A percentile compares a stretch with the other conserved stretches of the same genome.
phyloP scores from a whole-genome alignment of 2,329 filamentous ascomycete species.

The Stagonosporopsis cucurbitacearum region DNA sequence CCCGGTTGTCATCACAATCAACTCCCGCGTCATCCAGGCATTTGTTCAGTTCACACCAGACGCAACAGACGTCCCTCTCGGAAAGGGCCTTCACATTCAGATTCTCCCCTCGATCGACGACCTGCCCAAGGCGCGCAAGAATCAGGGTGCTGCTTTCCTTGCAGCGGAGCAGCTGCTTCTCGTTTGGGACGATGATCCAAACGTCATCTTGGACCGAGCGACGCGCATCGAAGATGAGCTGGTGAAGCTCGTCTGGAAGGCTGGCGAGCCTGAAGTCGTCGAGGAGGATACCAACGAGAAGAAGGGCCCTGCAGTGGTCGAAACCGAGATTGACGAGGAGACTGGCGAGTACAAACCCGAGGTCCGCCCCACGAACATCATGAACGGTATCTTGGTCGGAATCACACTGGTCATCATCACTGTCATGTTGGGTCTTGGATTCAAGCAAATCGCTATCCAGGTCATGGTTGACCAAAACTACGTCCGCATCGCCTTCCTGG shows the following conservation, averaged over 20 bases:
- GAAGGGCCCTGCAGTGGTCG: constrained; percentile 55
- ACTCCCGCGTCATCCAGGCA: constrained; percentile 79
- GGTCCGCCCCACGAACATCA: constrained; percentile 69
- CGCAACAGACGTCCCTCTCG: constrained; percentile 75
- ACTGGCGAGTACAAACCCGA: constrained; percentile 71
- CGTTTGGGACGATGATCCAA: constrained; percentile 80
- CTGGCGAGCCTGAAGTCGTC: constrained; percentile 59
- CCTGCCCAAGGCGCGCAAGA: constrained; percentile 72
- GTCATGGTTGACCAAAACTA: constrained; percentile 69
- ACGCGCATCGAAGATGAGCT: constrained; percentile 75
- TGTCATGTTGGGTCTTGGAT: constrained; percentile 71
- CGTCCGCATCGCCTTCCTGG: constrained; percentile 68
- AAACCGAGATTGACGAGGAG: constrained; percentile 72
- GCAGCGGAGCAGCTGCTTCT: constrained; percentile 73
- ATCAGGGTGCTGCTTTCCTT: constrained; percentile 80
- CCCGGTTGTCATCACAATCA: constrained; percentile 79
- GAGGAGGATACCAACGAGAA: constrained; percentile 59
- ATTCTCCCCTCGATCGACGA: constrained; percentile 76
- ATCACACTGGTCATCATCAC: constrained; percentile 71
- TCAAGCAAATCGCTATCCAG: constrained; percentile 72
- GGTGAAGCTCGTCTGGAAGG: constrained; percentile 78
- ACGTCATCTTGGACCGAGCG: constrained; percentile 71
- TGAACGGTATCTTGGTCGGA: constrained; percentile 72
- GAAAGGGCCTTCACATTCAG: constrained; percentile 78
- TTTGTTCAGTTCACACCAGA: constrained; percentile 76